Percentiles rank a stretch among this genome's conserved stretches.
Evolutionary conservation across 78 protist species (phyloP).

Genomic region (Dictyostelium citrinum): DNA sequence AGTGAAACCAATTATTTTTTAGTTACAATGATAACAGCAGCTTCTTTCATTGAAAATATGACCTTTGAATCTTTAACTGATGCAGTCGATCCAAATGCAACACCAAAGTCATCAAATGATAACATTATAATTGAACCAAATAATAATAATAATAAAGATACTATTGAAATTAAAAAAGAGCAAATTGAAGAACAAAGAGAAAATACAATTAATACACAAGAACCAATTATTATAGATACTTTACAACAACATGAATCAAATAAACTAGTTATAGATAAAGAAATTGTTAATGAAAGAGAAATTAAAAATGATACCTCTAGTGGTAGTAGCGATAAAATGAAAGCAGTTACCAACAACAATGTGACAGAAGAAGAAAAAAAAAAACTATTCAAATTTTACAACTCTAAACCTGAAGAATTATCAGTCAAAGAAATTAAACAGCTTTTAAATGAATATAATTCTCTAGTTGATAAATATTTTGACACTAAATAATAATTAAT

Average conservation of each 20-base stretch:
- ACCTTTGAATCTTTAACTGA: conserved; percentile 53
- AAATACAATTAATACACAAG: neutral
- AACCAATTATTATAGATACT: neutral
- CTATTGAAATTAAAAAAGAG: neutral
- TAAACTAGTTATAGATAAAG: neutral
- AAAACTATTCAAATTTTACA: conserved; percentile 28
- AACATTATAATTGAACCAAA: neutral
- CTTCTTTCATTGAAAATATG: conserved; percentile 67
- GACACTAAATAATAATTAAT: neutral
- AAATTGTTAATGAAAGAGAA: neutral
- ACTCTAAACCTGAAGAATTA: conserved; percentile 37
- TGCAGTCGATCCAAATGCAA: conserved; percentile 1
- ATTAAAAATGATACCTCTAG: neutral
- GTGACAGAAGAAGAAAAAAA: neutral
- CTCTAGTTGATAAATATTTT: conserved; percentile 30
- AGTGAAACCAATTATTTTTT: conserved; percentile 59
- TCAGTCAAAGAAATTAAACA: conserved; percentile 40
- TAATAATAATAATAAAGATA: neutral
- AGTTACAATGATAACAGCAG: conserved; percentile 62
- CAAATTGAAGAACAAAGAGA: neutral
- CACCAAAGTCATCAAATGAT: neutral
- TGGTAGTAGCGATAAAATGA: neutral
- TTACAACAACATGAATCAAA: conserved; percentile 11
- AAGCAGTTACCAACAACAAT: neutral
- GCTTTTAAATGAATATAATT: conserved; percentile 12